Evolutionary conservation across 768 basidiomycete genomes (phyloP), one percentile per base, ranked within the genome.

Genomic region (Podaxis pistillaris): DNA sequence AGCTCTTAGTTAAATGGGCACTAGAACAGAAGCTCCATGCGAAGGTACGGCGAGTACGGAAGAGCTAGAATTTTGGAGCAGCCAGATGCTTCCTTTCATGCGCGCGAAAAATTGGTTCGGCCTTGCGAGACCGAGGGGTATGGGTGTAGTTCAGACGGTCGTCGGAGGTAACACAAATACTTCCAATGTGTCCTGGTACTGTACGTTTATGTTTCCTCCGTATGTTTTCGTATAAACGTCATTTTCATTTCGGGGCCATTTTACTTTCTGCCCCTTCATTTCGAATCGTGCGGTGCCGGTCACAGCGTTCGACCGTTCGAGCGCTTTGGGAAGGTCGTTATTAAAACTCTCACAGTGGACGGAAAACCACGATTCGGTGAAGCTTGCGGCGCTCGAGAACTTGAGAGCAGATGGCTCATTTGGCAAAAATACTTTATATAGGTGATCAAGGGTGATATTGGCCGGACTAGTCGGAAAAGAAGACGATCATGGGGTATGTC

Each of bases 301-400:
- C n/a, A 44, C 3, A 19, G 17, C 22, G 44, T 57, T 24, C 19
- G 3, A 11, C 24, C 54, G 12, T 33, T 38, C 54, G 37, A 56
- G 57, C 28, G 33, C 46, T 37, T 37, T 49, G 33, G 30, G 46
- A 49, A 36, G n/a, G 47, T 38, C 19, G 33, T 51, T 9, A 51
- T 52, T 60, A 44, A 44, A 46, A 17, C 57, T 58, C 57, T 51
- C 47, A 60, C 58, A 51, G 58, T 60, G 46, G 37, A 30, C 46
- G 38, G 37, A 60, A 51, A 33, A 41, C 28, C 58, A 50, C 26
- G 30, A 17, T 22, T 59, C 33, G 58, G 6, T 19, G 47, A 52
- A 24, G 37, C 30, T 51, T 40, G 12, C 6, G 4, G 2, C 11
- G 49, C 9, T 6, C 2, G 36, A 33, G 60, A 61, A 55, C 40